A percentile compares a stretch with the other conserved stretches of the same genome.
These are phyloP conservation scores for Lentinula sp. DNA, from an alignment of 768 basidiomycete genomes.

Conservation along the genomic window DNA sequence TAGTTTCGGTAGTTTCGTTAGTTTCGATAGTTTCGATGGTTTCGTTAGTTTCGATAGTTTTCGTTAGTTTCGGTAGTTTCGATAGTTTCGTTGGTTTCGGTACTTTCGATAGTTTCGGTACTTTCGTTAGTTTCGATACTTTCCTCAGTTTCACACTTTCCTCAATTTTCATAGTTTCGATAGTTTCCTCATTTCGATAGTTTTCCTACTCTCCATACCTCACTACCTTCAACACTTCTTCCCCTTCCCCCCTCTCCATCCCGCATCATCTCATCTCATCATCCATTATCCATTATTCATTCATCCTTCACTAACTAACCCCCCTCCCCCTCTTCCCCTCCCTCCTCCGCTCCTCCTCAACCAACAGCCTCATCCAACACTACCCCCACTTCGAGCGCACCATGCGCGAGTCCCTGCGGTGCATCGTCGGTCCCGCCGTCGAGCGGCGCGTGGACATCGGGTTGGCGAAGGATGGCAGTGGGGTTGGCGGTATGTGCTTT, in stretches of 20 bases:
- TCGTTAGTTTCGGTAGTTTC: no score
- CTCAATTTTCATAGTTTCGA: background rate
- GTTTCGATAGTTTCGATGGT: background rate
- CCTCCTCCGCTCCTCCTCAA: no score
- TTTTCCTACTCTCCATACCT: no score
- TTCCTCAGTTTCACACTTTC: no score
- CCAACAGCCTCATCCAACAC: conserved; percentile 77
- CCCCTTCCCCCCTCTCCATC: no score
- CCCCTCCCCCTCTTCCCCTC: no score
- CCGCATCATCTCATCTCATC: no score
- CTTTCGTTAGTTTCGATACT: background rate
- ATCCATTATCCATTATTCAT: no score
- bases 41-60: background rate
- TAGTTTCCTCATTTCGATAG: background rate
- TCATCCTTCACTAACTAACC: background rate
- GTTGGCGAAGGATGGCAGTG: conserved; percentile 95
- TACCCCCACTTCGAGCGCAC: conserved; percentile 82
- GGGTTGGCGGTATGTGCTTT: conserved; percentile 81
- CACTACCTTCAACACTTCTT: no score
- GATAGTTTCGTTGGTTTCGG: no score
- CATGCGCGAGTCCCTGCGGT: conserved; percentile 68
- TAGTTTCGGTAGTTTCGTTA: background rate
- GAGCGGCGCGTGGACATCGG: conserved; percentile 82
- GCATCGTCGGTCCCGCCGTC: conserved; percentile 72
- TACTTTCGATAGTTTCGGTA: no score